Base-by-base conservation (phyloP, 2,329 filamentous ascomycete species). In the Botrytis aclada region DNA sequence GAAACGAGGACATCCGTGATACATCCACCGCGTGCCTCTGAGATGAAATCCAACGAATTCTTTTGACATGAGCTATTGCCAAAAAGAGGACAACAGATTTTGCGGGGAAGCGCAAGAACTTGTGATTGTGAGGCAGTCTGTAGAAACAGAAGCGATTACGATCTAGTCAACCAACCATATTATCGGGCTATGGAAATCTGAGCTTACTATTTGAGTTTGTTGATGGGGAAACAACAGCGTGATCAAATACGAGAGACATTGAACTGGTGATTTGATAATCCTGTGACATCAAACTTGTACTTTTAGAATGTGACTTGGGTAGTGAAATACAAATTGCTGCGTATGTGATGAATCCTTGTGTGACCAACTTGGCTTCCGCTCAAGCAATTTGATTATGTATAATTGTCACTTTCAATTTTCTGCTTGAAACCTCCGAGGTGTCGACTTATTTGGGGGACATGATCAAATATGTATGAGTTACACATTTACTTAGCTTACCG, bases 51-150 rank as follows among this genome's bases (percentile, higher is more conserved):
- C 5, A 20, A 32, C 5, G 16, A 9, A 2, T 16, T 14, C 1
- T 29, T n/a, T 18, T 20, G 16, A n/a, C 5, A 1, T 29, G 51
- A 54, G 5, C 12, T 54, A 54, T 29, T n/a, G 4, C 2, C 25
- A n/a, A 0, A 0, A 6, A 18, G 9, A 4, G 4, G 5, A 54
- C 3, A 14, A 29, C 2, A 3, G 14, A 4, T 29, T 0, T 54
- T 3, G 1, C 12, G 8, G 25, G 14, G n/a, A 2, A 29, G 51
- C 5, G 14, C 6, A 3, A 0, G 1, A 54, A 29, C 14, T 54
- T 29, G n/a, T 18, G 25, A 0, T 18, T 18, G 3, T 7, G 7
- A 18, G 51, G 14, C n/a, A 8, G 51, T 18, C 5, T 29, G 2
- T 3, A 54, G 14, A 29, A 16, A 14, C 3, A 54, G 12, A 29